Evolutionary conservation across 2,329 filamentous ascomycete species (phyloP).

Genomic region (Neobulgaria alba): DNA sequence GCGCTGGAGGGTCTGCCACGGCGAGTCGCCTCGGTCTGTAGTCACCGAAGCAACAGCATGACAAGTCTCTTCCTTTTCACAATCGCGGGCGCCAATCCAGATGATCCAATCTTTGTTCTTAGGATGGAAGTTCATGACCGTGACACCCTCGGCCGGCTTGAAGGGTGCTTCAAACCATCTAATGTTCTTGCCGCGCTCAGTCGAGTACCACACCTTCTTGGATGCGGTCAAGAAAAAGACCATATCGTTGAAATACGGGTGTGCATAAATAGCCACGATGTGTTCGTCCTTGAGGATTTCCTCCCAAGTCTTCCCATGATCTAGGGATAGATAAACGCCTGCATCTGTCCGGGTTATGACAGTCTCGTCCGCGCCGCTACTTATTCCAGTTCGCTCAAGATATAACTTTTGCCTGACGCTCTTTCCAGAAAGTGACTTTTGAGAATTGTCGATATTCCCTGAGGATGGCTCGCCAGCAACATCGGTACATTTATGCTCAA

Average conservation of each 20-base stretch:
- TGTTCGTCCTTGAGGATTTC: slow-evolving; percentile 60
- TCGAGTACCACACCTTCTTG: slow-evolving; percentile 66
- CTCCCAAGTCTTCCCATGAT: slow-evolving; percentile 86
- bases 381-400: slow-evolving; percentile 65
- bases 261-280: slow-evolving; percentile 64
- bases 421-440: slow-evolving; percentile 54
- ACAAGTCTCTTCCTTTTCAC: slow-evolving; percentile 50
- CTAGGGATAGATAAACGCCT: slow-evolving; percentile 61
- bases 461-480: slow-evolving; percentile 43
- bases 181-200: slow-evolving; percentile 67
- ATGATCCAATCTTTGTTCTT: slow-evolving; percentile 83
- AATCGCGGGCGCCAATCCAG: slow-evolving; percentile 70
- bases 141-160: slow-evolving; percentile 35
- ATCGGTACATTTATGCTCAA: slow-evolving; percentile 71
- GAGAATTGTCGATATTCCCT: slow-evolving; percentile 56
- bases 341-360: slow-evolving; percentile 42
- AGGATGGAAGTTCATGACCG: slow-evolving; percentile 72
- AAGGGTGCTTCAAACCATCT: slow-evolving; percentile 64
- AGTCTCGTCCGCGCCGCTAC: slow-evolving; percentile 61
- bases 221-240: slow-evolving; percentile 75
- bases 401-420: slow-evolving; percentile 54
- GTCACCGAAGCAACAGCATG: slow-evolving; percentile 68
- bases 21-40: slow-evolving; percentile 66
- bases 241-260: slow-evolving; percentile 72
- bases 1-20: slow-evolving; percentile 67